A percentile compares a stretch with the other conserved stretches of the same genome.
phyloP scores from a whole-genome alignment of 495 filamentous ascomycete genomes.

The Elaphomyces granulatus region DNA sequence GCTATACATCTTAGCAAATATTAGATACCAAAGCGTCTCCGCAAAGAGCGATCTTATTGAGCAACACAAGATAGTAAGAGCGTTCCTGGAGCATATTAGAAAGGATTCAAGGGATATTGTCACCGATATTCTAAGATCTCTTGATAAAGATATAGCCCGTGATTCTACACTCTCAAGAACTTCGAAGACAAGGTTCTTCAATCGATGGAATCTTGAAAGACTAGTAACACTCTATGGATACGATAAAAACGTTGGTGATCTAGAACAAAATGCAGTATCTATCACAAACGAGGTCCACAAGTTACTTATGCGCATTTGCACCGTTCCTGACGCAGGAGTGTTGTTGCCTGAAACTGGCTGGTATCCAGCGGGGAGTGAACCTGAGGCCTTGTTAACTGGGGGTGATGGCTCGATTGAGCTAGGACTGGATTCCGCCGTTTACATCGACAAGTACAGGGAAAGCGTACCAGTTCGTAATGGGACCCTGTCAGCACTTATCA shows the following conservation, averaged over 20 bases:
- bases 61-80: slow-evolving; percentile 52
- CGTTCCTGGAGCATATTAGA: slow-evolving; percentile 52
- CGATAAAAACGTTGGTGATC: slow-evolving; percentile 25
- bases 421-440: slow-evolving; percentile 50
- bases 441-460: slow-evolving; percentile 49
- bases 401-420: slow-evolving; percentile 44
- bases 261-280: slow-evolving; percentile 18
- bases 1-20: slow-evolving; percentile 54
- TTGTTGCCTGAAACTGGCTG: slow-evolving; percentile 52
- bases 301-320: slow-evolving; percentile 60
- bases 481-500: slow-evolving; percentile 58
- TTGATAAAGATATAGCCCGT: slow-evolving; percentile 51
- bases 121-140: slow-evolving; percentile 46
- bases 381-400: slow-evolving; percentile 28
- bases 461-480: slow-evolving; percentile 61
- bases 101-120: slow-evolving; percentile 60
- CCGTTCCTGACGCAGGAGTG: slow-evolving; percentile 51
- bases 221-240: slow-evolving; percentile 62
- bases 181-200: slow-evolving; percentile 59
- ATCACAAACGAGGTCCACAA: slow-evolving; percentile 52
- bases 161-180: slow-evolving; percentile 54
- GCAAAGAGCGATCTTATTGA: slow-evolving; percentile 63
- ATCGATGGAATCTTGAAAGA: slow-evolving; percentile 49
- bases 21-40: slow-evolving; percentile 53
- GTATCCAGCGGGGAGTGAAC: slow-evolving; percentile 54